Evolutionary conservation across 805 yeast genomes (phyloP), one percentile per base, ranked within the genome.

Genomic region (Cyberlindnera euphorbiiphila): DNA sequence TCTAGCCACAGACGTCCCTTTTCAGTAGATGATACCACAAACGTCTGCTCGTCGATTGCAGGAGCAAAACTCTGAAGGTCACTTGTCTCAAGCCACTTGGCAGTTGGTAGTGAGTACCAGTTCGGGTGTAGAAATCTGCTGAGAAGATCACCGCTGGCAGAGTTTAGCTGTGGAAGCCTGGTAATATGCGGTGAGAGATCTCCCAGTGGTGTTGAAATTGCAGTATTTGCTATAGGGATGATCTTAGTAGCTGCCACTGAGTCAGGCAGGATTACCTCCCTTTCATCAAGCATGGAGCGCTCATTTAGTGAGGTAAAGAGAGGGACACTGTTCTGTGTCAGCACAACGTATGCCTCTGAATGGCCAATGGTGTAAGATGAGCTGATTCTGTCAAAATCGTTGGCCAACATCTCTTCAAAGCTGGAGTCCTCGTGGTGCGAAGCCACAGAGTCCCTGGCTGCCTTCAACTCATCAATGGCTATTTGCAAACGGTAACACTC

Each of bases 281-380:
- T 76, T 30, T 80, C 75, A 56, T 93, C 98, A 36, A 88, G 61
- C 15, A 72, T 65, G 0, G 97, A 85, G 51, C 77, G 82, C 20
- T 74, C 71, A 23, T 75, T 70, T 25, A 81, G 61, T 0, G 95
- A 81, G 6, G 95, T 73, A 56, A 93, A 91, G 34, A 93, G 66
- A 11, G 96, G 95, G 20, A 76, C 69, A 27, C 81, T 87, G 28
- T 74, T 73, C 14, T 74, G 73, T 4, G 83, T 77, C 9, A 74
- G 61, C 23, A 81, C 59, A 41, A 71, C 74, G 43, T 74, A 70
- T 0, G 88, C 76, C 59, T 89, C 93, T n/a, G 76, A 75, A 36
- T 79, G 72, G 4, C 73, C 65, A 8, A 68, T 55, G 9, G 65
- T 56, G 49, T 76, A 79, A 26, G 69, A 62, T 1, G 71, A 64